These are phyloP conservation scores for Epichloe gansuensis DNA, from an alignment of 2,329 filamentous ascomycete species.

Conservation along the genomic window DNA sequence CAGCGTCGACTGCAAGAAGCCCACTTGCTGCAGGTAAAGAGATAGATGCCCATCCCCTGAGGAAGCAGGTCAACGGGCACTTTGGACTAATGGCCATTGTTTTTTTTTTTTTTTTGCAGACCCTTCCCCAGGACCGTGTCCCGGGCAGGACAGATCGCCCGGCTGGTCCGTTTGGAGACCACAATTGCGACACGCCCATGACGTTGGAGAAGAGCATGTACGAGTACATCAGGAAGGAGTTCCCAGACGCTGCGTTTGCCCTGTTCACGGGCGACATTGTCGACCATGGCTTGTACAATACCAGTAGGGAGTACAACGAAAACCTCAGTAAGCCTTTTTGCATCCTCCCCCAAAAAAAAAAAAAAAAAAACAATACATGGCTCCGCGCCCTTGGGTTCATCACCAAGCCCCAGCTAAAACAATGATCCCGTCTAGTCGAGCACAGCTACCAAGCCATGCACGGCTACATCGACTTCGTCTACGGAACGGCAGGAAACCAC, in stretches of 20 bases:
- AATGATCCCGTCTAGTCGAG: conserved; percentile 20
- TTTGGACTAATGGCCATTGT: neutral
- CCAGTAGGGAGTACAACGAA: conserved; percentile 21
- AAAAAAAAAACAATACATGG: too few species aligned
- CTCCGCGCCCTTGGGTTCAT: too few species aligned
- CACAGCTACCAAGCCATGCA: conserved; percentile 36
- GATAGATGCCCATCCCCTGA: neutral
- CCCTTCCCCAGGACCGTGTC: conserved; percentile 28
- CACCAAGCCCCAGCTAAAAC: neutral
- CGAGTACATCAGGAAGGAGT: conserved; percentile 32
- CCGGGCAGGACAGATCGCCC: conserved; percentile 33
- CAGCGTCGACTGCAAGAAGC: conserved; percentile 42
- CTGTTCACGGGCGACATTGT: conserved; percentile 48
- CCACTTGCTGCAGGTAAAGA: conserved; percentile 41
- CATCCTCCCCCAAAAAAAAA: neutral
- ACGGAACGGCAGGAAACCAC: conserved; percentile 44
- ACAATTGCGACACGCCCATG: conserved; percentile 38
- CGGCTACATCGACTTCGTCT: conserved; percentile 30
- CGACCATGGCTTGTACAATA: conserved; percentile 37
- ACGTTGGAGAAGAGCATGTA: conserved; percentile 42
- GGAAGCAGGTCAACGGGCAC: too few species aligned
- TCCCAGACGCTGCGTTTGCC: conserved; percentile 34
- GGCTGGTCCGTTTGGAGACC: conserved; percentile 38
- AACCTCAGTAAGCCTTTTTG: conserved; percentile 13
- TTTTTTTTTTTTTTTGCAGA: conserved; percentile 28